phyloP scores from a whole-genome alignment of 2,329 filamentous ascomycete genomes.

The Cercospora citrullina region DNA sequence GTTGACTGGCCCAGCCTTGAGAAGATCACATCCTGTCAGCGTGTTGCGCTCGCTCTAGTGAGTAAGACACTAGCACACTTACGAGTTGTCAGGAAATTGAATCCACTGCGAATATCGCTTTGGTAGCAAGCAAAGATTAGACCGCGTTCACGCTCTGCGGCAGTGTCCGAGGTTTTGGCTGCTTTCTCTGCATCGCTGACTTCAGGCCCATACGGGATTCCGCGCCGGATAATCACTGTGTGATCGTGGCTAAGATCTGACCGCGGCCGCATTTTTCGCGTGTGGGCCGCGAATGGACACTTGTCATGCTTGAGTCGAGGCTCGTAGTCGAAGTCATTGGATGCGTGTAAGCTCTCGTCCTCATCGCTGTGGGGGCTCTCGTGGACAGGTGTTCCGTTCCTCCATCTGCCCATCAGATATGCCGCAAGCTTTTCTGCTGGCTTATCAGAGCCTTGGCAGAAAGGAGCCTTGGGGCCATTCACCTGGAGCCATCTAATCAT shows the following conservation, averaged over 20 bases:
- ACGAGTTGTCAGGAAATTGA: slow-evolving; percentile 15
- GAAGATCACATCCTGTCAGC: not conserved
- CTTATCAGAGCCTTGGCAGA: slow-evolving; percentile 10
- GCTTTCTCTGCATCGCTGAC: slow-evolving; percentile 10
- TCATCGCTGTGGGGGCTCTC: slow-evolving; percentile 11
- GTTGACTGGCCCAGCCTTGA: slow-evolving; percentile 12
- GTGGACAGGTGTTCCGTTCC: slow-evolving; percentile 13
- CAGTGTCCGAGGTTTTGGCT: slow-evolving; percentile 12
- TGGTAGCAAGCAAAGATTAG: slow-evolving; percentile 12
- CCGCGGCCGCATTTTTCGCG: slow-evolving; percentile 9
- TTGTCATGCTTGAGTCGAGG: slow-evolving; percentile 9
- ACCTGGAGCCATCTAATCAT: slow-evolving; percentile 11
- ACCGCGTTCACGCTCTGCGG: slow-evolving; percentile 12
- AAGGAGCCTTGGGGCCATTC: slow-evolving; percentile 11
- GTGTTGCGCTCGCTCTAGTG: not conserved
- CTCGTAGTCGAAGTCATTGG: slow-evolving; percentile 10
- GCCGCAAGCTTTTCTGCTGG: slow-evolving; percentile 13
- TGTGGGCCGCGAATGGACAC: slow-evolving; percentile 8
- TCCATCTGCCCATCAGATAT: slow-evolving; percentile 14
- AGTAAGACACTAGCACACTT: slow-evolving; percentile 7
- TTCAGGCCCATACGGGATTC: slow-evolving; percentile 12
- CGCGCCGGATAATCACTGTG: slow-evolving; percentile 7
- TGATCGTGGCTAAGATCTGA: slow-evolving; percentile 12
- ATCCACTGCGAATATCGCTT: slow-evolving; percentile 12
- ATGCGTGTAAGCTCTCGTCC: slow-evolving; percentile 12